phyloP scores from a whole-genome alignment of 2,329 filamentous ascomycete genomes.

The Aureobasidium sp. region DNA sequence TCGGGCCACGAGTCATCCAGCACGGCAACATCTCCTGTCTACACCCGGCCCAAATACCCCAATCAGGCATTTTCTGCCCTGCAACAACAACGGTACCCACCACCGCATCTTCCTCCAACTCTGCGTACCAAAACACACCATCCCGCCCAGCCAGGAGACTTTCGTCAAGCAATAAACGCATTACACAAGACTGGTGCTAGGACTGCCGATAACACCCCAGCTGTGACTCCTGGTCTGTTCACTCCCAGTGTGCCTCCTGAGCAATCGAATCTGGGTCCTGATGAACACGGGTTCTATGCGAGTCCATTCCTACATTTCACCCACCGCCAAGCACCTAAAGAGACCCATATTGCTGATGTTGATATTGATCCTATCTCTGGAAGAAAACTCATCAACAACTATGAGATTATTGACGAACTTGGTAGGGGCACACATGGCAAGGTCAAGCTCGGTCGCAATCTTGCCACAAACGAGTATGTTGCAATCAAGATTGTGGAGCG shows the following conservation, averaged over 20 bases:
- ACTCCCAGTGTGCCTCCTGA: conserved; percentile 23
- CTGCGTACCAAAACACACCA: conserved; percentile 35
- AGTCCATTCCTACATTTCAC: conserved; percentile 43
- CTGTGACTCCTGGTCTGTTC: conserved; percentile 41
- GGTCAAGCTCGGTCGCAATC: conserved; percentile 84
- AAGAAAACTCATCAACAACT: conserved; percentile 94
- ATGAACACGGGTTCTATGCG: conserved; percentile 35
- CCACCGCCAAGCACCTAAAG: conserved; percentile 41
- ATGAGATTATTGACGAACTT: conserved; percentile 93
- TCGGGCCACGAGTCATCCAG: conserved; percentile 14
- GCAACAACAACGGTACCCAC: conserved; percentile 36
- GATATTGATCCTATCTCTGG: conserved; percentile 83
- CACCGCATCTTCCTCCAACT: conserved; percentile 28
- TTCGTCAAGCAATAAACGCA: conserved; percentile 33
- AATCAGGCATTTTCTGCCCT: conserved; percentile 43
- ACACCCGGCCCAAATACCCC: conserved; percentile 34
- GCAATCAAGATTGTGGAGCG: conserved; percentile 98
- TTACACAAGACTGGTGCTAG: conserved; percentile 31
- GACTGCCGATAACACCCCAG: conserved; percentile 38
- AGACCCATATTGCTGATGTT: conserved; percentile 80
- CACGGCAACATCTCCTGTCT: conserved; percentile 17
- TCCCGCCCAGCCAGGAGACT: conserved; percentile 30
- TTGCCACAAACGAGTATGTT: conserved; percentile 66
- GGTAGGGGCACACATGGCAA: conserved; percentile 95
- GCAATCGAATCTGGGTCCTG: conserved; percentile 24